These are phyloP conservation scores for Boletus sp. DNA, from an alignment of 768 basidiomycete genomes.

Conservation along the genomic window DNA sequence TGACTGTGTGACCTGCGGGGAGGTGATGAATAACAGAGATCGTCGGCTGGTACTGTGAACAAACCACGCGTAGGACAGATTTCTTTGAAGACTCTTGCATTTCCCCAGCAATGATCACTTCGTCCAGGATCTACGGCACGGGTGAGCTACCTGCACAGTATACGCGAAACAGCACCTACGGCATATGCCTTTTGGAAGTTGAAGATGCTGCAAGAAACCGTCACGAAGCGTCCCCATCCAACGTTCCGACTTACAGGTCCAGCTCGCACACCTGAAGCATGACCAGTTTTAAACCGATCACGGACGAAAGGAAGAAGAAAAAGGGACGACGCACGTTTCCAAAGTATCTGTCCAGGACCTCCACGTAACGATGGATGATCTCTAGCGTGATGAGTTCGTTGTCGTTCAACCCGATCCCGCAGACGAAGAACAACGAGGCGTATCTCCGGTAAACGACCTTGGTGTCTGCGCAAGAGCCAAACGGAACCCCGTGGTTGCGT, in stretches of 20 bases:
- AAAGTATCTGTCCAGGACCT: constrained; percentile 71
- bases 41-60: constrained; percentile 1
- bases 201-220: constrained; percentile 70
- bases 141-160: neutral
- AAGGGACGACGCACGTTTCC: constrained; percentile 36
- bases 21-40: constrained; percentile 12
- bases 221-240: neutral
- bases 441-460: constrained; percentile 95
- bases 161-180: constrained; percentile 39
- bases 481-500: neutral
- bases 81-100: constrained; percentile 89
- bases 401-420: constrained; percentile 77
- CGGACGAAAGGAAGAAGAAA: neutral
- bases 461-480: constrained; percentile 45
- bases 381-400: constrained; percentile 93
- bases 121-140: constrained; percentile 71
- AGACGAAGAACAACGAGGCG: constrained; percentile 93
- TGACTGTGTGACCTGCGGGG: constrained; percentile 73
- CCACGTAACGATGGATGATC: constrained; percentile 92
- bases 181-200: constrained; percentile 97
- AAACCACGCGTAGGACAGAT: constrained; percentile 59
- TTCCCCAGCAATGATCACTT: constrained; percentile 91
- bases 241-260: constrained; percentile 63
- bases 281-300: neutral
- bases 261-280: constrained; percentile 75